Percentiles rank a stretch among this genome's conserved stretches.
These are phyloP conservation scores for Alternaria triticimaculans DNA, from an alignment of 2,329 filamentous ascomycete species.

Conservation along the genomic window DNA sequence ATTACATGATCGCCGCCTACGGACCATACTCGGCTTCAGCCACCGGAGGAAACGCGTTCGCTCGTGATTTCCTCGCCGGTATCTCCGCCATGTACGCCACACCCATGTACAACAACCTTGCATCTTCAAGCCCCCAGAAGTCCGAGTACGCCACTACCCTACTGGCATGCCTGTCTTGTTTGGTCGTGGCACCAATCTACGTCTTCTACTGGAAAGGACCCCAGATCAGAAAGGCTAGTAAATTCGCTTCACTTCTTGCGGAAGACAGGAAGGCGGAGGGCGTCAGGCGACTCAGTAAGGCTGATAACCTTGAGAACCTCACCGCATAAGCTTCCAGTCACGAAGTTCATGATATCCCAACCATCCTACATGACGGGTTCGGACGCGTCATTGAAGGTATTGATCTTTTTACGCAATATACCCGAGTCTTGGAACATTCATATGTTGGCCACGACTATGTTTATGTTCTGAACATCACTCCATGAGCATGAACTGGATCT, in stretches of 20 bases:
- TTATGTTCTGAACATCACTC: background rate
- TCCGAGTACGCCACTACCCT: constrained; percentile 60
- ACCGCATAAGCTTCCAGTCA: background rate
- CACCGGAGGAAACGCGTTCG: constrained; percentile 77
- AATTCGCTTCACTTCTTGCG: constrained; percentile 55
- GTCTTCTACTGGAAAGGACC: constrained; percentile 62
- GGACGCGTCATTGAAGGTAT: background rate
- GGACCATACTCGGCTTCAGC: constrained; percentile 76
- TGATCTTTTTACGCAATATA: background rate
- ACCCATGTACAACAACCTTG: constrained; percentile 57
- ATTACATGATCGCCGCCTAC: constrained; percentile 78
- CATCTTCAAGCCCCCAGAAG: constrained; percentile 44
- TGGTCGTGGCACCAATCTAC: constrained; percentile 49
- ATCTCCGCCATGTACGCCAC: constrained; percentile 71
- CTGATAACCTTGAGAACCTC: constrained; percentile 26
- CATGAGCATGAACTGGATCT: background rate
- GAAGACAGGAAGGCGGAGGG: constrained; percentile 31
- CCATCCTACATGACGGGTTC: background rate
- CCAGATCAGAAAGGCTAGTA: constrained; percentile 58
- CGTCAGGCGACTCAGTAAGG: constrained; percentile 27
- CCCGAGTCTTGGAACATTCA: background rate
- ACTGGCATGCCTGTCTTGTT: constrained; percentile 58
- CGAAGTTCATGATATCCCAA: background rate
- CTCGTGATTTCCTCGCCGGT: constrained; percentile 75
- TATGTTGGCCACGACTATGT: background rate